A percentile compares a stretch with the other conserved stretches of the same genome.
Evolutionary conservation across 495 filamentous ascomycete genomes (phyloP).

Genomic region (Lophiostoma macrostomum): DNA sequence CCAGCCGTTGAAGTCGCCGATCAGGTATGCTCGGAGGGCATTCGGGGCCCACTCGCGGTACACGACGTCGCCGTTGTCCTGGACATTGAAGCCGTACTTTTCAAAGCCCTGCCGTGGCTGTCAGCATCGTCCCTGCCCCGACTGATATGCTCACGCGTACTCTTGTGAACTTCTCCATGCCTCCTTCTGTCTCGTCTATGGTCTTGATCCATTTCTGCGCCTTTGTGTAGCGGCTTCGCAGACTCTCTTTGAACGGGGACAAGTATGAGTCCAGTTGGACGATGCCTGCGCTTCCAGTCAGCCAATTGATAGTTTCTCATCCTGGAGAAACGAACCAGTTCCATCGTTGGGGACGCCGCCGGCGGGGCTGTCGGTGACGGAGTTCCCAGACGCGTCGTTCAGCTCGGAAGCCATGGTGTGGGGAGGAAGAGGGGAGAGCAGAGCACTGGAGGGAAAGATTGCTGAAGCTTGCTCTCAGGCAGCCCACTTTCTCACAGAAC

Average conservation of each 20-base stretch:
- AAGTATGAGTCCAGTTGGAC: slow-evolving; percentile 87
- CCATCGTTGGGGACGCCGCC: slow-evolving; percentile 45
- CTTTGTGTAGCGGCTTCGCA: slow-evolving; percentile 72
- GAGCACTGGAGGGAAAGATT: too few species aligned
- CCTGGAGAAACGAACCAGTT: slow-evolving; percentile 44
- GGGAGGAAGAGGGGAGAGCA: not conserved
- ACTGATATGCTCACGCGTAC: slow-evolving; percentile 45
- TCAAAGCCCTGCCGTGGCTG: slow-evolving; percentile 66
- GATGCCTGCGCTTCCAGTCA: slow-evolving; percentile 59
- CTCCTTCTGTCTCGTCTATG: slow-evolving; percentile 80
- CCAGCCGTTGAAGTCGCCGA: slow-evolving; percentile 98
- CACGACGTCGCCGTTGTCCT: slow-evolving; percentile 74
- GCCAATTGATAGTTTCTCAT: slow-evolving; percentile 12
- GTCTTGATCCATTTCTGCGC: slow-evolving; percentile 85
- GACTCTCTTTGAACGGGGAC: slow-evolving; percentile 72
- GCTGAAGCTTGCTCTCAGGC: slow-evolving; percentile 23
- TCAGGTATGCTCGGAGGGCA: slow-evolving; percentile 75
- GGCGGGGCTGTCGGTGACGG: slow-evolving; percentile 36
- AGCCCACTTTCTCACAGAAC: not conserved
- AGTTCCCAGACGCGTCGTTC: slow-evolving; percentile 38
- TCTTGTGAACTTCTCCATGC: slow-evolving; percentile 87
- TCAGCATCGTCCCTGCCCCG: not conserved
- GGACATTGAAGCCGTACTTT: slow-evolving; percentile 75
- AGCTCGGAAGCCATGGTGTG: slow-evolving; percentile 17
- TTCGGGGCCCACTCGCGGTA: slow-evolving; percentile 98